phyloP scores from a whole-genome alignment of 129 eudicot species.

The Artemisia annua region DNA sequence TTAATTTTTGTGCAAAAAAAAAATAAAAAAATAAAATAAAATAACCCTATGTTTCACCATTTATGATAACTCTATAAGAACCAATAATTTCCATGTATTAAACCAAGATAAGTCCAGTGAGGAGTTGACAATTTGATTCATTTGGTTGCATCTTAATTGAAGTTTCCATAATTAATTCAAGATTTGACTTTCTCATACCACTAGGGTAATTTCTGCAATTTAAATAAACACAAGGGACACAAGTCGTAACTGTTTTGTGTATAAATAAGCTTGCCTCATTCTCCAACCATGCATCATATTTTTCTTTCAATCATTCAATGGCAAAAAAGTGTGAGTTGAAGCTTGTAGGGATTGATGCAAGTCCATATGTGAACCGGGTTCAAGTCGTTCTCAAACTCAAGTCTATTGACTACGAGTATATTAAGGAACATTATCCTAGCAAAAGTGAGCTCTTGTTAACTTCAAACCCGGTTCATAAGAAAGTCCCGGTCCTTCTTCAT shows the following conservation, averaged over 20 bases:
- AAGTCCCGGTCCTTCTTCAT: constrained; percentile 28
- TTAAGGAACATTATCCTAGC: constrained; percentile 18
- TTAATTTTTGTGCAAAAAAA: too few species aligned
- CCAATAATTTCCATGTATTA: too few species aligned
- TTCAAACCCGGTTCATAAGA: constrained; percentile 36
- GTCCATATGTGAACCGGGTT: constrained; percentile 33
- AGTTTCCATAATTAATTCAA: too few species aligned
- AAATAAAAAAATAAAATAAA: too few species aligned
- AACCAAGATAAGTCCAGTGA: too few species aligned
- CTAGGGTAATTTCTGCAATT: too few species aligned
- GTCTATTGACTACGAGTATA: constrained; percentile 31
- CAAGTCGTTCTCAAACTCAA: constrained; percentile 29
- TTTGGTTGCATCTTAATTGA: too few species aligned
- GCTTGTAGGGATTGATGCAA: constrained; percentile 27
- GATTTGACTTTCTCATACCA: too few species aligned
- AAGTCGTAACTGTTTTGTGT: neutral
- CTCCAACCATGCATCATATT: neutral
- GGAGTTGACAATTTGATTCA: too few species aligned
- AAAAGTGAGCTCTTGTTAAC: constrained; percentile 30
- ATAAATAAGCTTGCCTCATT: neutral
- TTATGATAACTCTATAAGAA: too few species aligned
- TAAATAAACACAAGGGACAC: neutral
- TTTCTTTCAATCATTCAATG: neutral
- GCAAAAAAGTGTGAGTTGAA: constrained; percentile 18
- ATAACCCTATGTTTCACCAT: too few species aligned